These are phyloP conservation scores for Tricholoma matsutake DNA, from an alignment of 768 basidiomycete species.

Conservation along the genomic window DNA sequence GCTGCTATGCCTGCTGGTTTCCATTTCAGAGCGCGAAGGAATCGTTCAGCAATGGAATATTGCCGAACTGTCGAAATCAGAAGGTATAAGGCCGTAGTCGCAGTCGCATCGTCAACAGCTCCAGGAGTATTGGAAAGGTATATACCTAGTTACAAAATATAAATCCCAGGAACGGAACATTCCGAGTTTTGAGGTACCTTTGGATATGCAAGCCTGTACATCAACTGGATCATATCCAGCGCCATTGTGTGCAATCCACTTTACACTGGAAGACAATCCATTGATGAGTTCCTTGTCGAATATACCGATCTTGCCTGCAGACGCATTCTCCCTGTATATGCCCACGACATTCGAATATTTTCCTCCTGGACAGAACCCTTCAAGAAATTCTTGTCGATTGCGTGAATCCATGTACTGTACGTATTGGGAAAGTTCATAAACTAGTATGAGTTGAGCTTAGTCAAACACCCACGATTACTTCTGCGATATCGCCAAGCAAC, in stretches of 20 bases:
- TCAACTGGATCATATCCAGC: slow-evolving; percentile 92
- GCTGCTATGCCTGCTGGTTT: slow-evolving; percentile 49
- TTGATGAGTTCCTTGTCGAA: slow-evolving; percentile 80
- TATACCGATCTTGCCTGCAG: slow-evolving; percentile 60
- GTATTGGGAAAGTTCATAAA: neutral
- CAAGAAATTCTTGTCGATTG: slow-evolving; percentile 66
- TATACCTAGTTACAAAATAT: slow-evolving; percentile 46
- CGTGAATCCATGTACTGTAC: slow-evolving; percentile 50
- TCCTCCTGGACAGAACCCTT: slow-evolving; percentile 57
- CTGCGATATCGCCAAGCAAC: slow-evolving; percentile 64
- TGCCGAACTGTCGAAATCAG: slow-evolving; percentile 76
- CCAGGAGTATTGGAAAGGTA: slow-evolving; percentile 85
- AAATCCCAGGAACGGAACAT: slow-evolving; percentile 6
- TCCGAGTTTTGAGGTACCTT: slow-evolving; percentile 40
- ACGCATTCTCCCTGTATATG: slow-evolving; percentile 77
- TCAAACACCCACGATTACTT: slow-evolving; percentile 63
- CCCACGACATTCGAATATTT: slow-evolving; percentile 73
- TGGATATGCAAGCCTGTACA: slow-evolving; percentile 65
- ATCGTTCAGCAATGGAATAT: slow-evolving; percentile 63
- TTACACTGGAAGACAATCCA: slow-evolving; percentile 62
- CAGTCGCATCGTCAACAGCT: slow-evolving; percentile 89
- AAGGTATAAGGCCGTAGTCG: slow-evolving; percentile 83
- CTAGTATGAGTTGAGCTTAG: neutral
- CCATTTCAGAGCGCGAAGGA: slow-evolving; percentile 56
- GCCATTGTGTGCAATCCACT: slow-evolving; percentile 91